Evolutionary conservation across 192 early-diverging fungal genomes (phyloP).

Genomic region (Coemansia sp.): DNA sequence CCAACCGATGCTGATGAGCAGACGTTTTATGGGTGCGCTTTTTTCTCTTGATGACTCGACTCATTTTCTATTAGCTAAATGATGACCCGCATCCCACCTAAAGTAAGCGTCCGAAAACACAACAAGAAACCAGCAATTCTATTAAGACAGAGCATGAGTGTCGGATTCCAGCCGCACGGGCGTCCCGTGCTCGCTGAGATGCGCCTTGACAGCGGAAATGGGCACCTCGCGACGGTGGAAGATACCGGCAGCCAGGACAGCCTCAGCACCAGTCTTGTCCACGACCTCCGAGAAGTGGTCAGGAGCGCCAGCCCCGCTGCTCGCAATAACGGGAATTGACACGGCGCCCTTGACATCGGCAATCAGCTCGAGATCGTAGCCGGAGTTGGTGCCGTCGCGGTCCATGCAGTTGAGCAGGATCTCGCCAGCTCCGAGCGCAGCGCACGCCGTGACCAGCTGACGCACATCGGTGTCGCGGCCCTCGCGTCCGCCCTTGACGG

Average conservation of each 20-base stretch:
- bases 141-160: background rate
- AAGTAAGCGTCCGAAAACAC: background rate
- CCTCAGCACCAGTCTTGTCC: conserved; percentile 83
- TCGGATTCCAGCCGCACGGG: conserved; percentile 47
- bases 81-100: too few species aligned
- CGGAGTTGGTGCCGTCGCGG: conserved; percentile 96
- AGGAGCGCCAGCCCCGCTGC: conserved; percentile 85
- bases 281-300: conserved; percentile 92
- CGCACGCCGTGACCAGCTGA: conserved; percentile 86
- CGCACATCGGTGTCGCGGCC: conserved; percentile 90
- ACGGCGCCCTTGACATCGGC: conserved; percentile 77
- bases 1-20: too few species aligned
- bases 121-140: background rate
- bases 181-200: conserved; percentile 59
- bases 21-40: too few species aligned
- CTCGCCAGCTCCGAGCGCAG: conserved; percentile 94
- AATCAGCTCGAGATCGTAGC: conserved; percentile 90
- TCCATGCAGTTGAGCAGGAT: conserved; percentile 99
- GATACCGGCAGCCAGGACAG: conserved; percentile 97
- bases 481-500: conserved; percentile 97
- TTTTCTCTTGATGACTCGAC: too few species aligned
- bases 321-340: conserved; percentile 96
- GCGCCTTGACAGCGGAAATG: conserved; percentile 79
- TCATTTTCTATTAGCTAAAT: too few species aligned
- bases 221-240: conserved; percentile 97